Evolutionary conservation across 495 filamentous ascomycete genomes (phyloP).

Genomic region (Glonium stellatum): DNA sequence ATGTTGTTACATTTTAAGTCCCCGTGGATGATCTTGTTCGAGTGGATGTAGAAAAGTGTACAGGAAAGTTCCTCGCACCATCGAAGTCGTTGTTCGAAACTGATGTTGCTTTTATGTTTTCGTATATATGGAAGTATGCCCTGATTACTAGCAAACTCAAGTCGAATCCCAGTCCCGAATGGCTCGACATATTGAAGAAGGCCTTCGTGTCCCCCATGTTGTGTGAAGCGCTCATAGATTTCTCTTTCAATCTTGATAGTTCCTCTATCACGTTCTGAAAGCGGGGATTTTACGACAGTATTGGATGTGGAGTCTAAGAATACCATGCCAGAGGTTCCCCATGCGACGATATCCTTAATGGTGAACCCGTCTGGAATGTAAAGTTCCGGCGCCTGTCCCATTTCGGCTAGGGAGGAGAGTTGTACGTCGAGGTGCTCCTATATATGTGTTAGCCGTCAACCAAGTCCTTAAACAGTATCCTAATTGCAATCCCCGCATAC

Average conservation of each 20-base stretch:
- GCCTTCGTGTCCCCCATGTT: background rate
- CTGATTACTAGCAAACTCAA: background rate
- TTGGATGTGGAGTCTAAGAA: background rate
- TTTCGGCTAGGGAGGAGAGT: background rate
- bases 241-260: background rate
- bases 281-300: background rate
- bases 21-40: background rate
- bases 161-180: background rate
- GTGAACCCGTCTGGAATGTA: background rate
- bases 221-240: background rate
- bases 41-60: background rate
- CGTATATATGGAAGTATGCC: background rate
- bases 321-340: background rate
- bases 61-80: background rate
- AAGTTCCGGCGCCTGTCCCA: background rate
- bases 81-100: background rate
- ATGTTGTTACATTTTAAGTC: background rate
- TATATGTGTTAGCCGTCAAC: background rate
- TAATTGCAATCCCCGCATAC: background rate
- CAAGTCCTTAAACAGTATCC: background rate
- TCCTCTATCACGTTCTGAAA: background rate
- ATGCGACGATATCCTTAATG: background rate
- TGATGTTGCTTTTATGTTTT: background rate
- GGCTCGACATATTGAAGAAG: background rate
- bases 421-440: background rate